Base-by-base conservation (phyloP, 1,284 basidiomycete genomes). In the Vanrija pseudolonga region DNA sequence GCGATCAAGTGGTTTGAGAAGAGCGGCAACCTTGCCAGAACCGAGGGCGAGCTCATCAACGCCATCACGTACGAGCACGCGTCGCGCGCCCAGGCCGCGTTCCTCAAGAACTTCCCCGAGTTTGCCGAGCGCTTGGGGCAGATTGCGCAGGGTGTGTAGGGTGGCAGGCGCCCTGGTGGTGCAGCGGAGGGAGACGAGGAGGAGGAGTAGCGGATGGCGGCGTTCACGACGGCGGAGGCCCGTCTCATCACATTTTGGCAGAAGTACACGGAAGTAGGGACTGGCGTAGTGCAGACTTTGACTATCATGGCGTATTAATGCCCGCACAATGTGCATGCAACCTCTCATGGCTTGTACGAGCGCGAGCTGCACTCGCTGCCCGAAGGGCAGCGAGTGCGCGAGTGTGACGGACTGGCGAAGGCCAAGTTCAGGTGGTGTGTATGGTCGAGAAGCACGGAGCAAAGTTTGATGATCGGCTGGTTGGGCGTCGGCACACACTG, bases 1-100 rank as follows among this genome's bases (percentile, higher is more conserved):
- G 94, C 95, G 6, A 85, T 93, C 61, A 82, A 85, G 67, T 87
- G 91, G 84, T 98, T 98, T 69, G 84, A 86, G 69, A 83, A 85
- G 68, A 88, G 90, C 69, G 85, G 86, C 1, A 83, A 91, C 69
- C 82, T 98, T 57, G 91, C 94, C 17, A 81, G 95, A 72, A 95
- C 89, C 38, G 93, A 97, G 76, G 85, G 85, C 0, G 96, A 98
- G 80, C 79, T 98, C 59, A 80, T 88, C 49, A 90, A 88, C 70
- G 89, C 93, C 32, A 79, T 98, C 70, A 92, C 90, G 20, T 96
- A 61, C 68, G 67, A 71, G 55, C 67, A 90, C 85, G 90, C 90
- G 9, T 87, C 89, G 48, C 79, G 80, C 54, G 84, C 90, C 14
- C 90, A 94, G 72, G 76, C 88, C 51, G 82, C 89, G 63, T 95